Conservation (phyloP, 106 monocot species). For the Apostasia shenzhenica region DNA sequence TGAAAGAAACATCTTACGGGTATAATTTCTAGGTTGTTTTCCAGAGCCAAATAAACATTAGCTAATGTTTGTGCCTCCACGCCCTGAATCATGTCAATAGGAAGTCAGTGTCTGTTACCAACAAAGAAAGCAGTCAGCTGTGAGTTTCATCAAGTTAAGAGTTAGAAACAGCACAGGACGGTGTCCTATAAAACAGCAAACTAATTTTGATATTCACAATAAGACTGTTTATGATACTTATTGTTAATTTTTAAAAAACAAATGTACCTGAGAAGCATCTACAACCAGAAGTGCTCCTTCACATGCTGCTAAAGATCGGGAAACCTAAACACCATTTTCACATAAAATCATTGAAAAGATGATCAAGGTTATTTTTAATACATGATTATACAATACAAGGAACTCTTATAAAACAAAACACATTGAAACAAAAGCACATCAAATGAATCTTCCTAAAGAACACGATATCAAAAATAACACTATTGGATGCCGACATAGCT, state of each 20-base stretch:
- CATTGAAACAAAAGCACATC: no score
- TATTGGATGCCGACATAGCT: no score
- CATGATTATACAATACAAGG: no score
- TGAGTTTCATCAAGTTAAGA: not conserved
- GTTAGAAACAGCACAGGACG: not conserved
- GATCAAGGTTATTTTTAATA: not conserved
- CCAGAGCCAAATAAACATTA: conserved; percentile 96
- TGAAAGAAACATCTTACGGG: conserved; percentile 48
- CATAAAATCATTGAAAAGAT: not conserved
- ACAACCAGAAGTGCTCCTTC: conserved; percentile 98
- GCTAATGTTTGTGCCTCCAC: conserved; percentile 98
- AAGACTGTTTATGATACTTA: conserved; percentile 10
- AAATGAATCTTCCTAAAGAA: no score
- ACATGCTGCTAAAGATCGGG: conserved; percentile 96
- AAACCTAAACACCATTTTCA: conserved; percentile 46
- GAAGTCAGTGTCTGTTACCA: not conserved
- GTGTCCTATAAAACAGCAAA: not conserved
- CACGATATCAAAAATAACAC: no score
- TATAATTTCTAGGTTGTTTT: conserved; percentile 93
- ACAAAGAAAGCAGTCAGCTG: no score
- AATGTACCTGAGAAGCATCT: conserved; percentile 93
- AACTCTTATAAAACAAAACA: not conserved
- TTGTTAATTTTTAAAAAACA: conserved; percentile 15
- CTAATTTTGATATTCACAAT: not conserved
- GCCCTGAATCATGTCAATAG: conserved; percentile 43